A percentile compares a stretch with the other conserved stretches of the same genome.
These are phyloP conservation scores for Cercis canadensis DNA, from an alignment of 306 rosid species.

Conservation along the genomic window DNA sequence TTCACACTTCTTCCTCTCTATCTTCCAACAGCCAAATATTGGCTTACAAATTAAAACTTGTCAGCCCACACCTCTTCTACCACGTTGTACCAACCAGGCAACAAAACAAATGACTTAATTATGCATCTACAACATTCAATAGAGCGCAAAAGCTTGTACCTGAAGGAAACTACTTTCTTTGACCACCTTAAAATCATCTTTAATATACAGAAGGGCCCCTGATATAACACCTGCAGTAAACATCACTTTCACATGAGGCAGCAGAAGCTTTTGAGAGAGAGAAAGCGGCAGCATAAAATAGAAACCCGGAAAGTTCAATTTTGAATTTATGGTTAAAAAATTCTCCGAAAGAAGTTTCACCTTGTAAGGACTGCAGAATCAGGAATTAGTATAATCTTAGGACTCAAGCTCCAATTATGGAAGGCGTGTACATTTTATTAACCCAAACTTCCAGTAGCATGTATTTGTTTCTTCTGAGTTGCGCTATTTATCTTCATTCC, in stretches of 20 bases:
- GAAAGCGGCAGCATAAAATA: too few species aligned
- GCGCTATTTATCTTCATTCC: too few species aligned
- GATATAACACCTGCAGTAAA: slow-evolving; percentile 49
- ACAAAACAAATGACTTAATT: neutral
- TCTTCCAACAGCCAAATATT: neutral
- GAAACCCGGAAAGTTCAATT: neutral
- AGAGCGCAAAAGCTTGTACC: slow-evolving; percentile 26
- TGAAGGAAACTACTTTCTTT: slow-evolving; percentile 49
- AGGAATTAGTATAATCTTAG: neutral
- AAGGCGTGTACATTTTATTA: neutral
- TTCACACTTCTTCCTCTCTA: too few species aligned
- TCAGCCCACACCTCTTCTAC: neutral
- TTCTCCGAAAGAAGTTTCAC: too few species aligned
- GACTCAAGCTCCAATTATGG: neutral
- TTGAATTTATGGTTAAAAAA: too few species aligned
- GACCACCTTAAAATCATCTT: slow-evolving; percentile 44
- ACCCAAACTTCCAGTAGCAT: neutral
- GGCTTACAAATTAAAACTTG: neutral
- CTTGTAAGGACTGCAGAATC: too few species aligned
- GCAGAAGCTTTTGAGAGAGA: neutral
- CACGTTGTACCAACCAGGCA: neutral
- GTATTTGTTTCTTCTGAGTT: neutral
- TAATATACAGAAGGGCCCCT: slow-evolving; percentile 49
- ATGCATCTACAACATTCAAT: slow-evolving; percentile 16
- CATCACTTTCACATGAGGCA: slow-evolving; percentile 13